A percentile compares a stretch with the other conserved stretches of the same genome.
Conservation (phyloP, 163 green algal genomes). For the Coccomyxa subellipsoidea region DNA sequence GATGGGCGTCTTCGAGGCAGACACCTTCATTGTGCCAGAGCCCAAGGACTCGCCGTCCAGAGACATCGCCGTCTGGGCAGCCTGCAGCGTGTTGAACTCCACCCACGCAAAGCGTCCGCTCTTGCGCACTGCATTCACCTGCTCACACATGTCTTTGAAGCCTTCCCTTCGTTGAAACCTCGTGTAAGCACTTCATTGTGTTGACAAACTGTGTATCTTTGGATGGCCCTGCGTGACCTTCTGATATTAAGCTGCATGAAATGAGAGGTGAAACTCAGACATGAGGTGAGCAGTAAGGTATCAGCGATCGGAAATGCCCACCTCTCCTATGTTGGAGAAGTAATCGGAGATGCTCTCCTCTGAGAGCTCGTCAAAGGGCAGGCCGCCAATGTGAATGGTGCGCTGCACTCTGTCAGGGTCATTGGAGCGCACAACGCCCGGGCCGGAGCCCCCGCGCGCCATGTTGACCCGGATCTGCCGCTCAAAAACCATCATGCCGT, state of each 20-base stretch:
- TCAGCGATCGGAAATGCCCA: neutral
- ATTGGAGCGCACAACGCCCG: conserved; percentile 25
- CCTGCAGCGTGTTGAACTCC: conserved; percentile 39
- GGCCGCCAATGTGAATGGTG: conserved; percentile 38
- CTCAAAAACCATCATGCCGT: conserved; percentile 42
- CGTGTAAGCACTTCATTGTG: no score
- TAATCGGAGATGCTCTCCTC: conserved; percentile 35
- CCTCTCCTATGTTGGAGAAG: conserved; percentile 40
- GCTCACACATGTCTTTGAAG: neutral
- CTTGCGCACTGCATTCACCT: conserved; percentile 40
- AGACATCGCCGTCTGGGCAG: conserved; percentile 31
- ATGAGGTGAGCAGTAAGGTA: neutral
- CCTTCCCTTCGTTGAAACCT: neutral
- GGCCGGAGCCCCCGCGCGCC: conserved; percentile 24
- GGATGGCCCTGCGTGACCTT: neutral
- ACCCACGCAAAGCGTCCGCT: conserved; percentile 46
- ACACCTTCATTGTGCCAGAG: conserved; percentile 34
- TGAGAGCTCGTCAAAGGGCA: conserved; percentile 38
- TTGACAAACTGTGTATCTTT: neutral
- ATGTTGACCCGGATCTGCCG: conserved; percentile 32
- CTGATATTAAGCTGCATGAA: neutral
- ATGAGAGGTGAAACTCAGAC: neutral
- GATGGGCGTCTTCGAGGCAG: conserved; percentile 41
- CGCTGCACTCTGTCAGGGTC: conserved; percentile 38
- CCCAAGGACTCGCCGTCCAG: conserved; percentile 40